Conservation (phyloP, 768 basidiomycete species). For the Auricularia sp. region DNA sequence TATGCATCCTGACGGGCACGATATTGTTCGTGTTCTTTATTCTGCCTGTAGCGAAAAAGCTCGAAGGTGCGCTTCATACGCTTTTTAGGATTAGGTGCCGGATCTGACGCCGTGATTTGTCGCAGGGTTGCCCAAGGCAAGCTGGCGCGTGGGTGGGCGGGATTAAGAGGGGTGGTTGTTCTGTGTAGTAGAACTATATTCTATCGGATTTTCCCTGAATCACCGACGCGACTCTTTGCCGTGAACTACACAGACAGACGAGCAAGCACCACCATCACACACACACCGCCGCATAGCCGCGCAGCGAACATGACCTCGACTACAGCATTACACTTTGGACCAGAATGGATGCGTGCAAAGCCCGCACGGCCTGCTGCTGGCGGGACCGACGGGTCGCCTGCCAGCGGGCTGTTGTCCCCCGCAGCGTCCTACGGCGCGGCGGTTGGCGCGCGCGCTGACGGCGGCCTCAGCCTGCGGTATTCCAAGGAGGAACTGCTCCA, state of each 20-base stretch:
- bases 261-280: not conserved
- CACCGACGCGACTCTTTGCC: not conserved
- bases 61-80: conserved; percentile 59
- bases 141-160: not conserved
- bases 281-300: not conserved
- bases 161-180: not conserved
- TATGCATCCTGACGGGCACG: conserved; percentile 76
- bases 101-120: not conserved
- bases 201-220: not conserved
- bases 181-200: not conserved
- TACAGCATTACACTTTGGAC: conserved; percentile 76
- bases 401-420: not conserved
- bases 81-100: not conserved
- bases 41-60: conserved; percentile 68
- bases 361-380: conserved; percentile 40
- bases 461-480: conserved; percentile 46
- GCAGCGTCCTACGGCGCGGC: not conserved
- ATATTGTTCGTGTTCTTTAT: conserved; percentile 65
- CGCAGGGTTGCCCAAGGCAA: not conserved
- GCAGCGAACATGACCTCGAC: conserved; percentile 22
- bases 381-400: not conserved
- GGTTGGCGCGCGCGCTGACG: not conserved
- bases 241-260: not conserved
- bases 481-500: conserved; percentile 75
- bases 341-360: conserved; percentile 88